Base-by-base conservation (phyloP, 352 stramenopile genomes). In the Phytophthora tubulina region DNA sequence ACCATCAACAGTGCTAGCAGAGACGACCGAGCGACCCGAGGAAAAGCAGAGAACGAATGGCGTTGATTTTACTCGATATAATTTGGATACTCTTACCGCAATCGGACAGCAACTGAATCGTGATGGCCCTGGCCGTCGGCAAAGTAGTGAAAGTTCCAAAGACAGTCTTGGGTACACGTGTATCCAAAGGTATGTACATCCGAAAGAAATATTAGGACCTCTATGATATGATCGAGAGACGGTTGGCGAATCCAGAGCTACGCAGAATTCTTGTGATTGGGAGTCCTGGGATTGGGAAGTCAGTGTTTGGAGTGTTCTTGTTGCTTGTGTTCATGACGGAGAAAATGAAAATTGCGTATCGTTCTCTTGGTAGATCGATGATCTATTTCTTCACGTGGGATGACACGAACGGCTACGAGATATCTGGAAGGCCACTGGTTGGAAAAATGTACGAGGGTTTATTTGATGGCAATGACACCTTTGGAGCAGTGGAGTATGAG, bases 261-360 rank as follows among this genome's bases (percentile, higher is more conserved):
- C 6, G 10, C 3, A 46, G 53, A 63, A 31, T 70, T 53, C 60
- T 70, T 42, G 60, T 70, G 60, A 3, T 63, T 42, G 67, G 67
- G 13, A 75, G 60, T 53, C 60, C 67, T 52, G 60, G 60, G 6
- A 63, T 75, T 62, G 67, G 60, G 9, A 71, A 70, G 58, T 75
- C 60, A 31, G 67, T 70, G 2, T 75, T 65, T 74, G 58, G 59
- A 36, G 64, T 72, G 31, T 67, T 66, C 27, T 56, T 72, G 49
- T 11, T 72, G 13, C 62, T 76, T 31, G 1, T 67, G 42, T 72
- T 65, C 33, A 55, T 73, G 63, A 52, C 36, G 33, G 30, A 73
- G 55, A 50, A 58, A 48, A 72, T 67, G 36, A 38, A 79, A 73
- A n/a, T 79, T n/a, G 54, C 61, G 21, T 79, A 67, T 39, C 55